phyloP scores from a whole-genome alignment of 1,284 basidiomycete genomes.

The Trichosporon inkin region DNA sequence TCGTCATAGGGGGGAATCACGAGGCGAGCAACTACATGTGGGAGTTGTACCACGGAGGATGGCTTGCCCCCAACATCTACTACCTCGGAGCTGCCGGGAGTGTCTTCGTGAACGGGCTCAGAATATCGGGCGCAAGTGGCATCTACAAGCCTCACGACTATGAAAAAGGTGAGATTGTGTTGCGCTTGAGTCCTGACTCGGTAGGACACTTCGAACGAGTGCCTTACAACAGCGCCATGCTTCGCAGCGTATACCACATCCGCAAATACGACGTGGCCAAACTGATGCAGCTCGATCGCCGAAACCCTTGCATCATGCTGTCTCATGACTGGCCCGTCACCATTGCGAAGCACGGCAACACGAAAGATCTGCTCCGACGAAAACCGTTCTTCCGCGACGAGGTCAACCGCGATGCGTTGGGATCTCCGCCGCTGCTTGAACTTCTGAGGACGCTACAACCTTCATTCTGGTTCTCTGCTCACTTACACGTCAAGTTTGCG shows the following conservation, averaged over 20 bases:
- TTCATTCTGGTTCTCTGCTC: slow-evolving; percentile 92
- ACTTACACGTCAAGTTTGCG: slow-evolving; percentile 83
- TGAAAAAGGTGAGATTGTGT: slow-evolving; percentile 57
- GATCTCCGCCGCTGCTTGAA: slow-evolving; percentile 82
- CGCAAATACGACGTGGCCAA: slow-evolving; percentile 78
- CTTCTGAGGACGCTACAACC: slow-evolving; percentile 73
- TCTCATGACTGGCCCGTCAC: slow-evolving; percentile 95
- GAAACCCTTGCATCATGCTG: slow-evolving; percentile 63
- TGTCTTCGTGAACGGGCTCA: slow-evolving; percentile 76
- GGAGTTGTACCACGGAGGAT: slow-evolving; percentile 95
- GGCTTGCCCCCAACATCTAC: slow-evolving; percentile 96
- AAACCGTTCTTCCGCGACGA: slow-evolving; percentile 83
- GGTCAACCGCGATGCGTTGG: slow-evolving; percentile 60
- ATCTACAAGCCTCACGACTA: slow-evolving; percentile 87
- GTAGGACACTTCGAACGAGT: slow-evolving; percentile 56
- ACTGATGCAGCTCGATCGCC: slow-evolving; percentile 54
- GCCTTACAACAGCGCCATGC: slow-evolving; percentile 60
- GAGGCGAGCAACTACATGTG: slow-evolving; percentile 96
- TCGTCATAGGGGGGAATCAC: slow-evolving; percentile 97
- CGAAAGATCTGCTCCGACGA: slow-evolving; percentile 61
- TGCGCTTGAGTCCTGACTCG: background rate
- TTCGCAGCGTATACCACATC: slow-evolving; percentile 87
- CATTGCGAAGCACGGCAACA: slow-evolving; percentile 78
- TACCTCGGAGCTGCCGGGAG: slow-evolving; percentile 90
- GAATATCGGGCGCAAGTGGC: slow-evolving; percentile 85